These are phyloP conservation scores for Eutrema salsugineum DNA, from an alignment of 441 rosid genomes.

Conservation along the genomic window DNA sequence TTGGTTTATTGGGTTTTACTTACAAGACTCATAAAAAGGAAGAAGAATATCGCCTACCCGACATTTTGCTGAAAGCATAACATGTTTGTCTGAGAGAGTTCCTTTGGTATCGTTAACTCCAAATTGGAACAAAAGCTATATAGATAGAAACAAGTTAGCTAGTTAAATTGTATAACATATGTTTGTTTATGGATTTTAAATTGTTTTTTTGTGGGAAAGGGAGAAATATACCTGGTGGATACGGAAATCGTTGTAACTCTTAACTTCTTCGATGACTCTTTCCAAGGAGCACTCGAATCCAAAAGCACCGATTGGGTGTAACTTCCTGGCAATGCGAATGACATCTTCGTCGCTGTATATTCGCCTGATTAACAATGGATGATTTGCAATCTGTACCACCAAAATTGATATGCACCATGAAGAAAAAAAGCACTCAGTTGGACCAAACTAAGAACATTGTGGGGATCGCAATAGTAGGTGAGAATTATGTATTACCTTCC, in stretches of 20 bases:
- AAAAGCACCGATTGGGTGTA: slow-evolving; percentile 86
- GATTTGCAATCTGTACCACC: slow-evolving; percentile 83
- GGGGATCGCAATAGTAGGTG: not conserved
- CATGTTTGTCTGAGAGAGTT: slow-evolving; percentile 78
- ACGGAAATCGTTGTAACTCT: slow-evolving; percentile 79
- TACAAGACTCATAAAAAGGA: not conserved
- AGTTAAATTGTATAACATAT: not conserved
- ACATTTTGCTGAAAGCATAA: slow-evolving; percentile 94
- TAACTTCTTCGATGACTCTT: slow-evolving; percentile 81
- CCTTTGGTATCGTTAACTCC: slow-evolving; percentile 60
- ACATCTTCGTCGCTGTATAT: slow-evolving; percentile 83
- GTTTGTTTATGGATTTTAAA: not conserved
- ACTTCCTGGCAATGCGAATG: slow-evolving; percentile 59
- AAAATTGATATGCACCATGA: not conserved
- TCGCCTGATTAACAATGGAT: slow-evolving; percentile 89
- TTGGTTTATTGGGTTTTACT: not conserved
- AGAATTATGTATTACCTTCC: slow-evolving; percentile 64
- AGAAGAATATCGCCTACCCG: slow-evolving; percentile 44
- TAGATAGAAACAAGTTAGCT: slow-evolving; percentile 8
- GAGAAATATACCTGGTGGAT: slow-evolving; percentile 75
- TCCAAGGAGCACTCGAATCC: slow-evolving; percentile 86
- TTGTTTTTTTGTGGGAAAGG: not conserved
- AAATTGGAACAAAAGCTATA: slow-evolving; percentile 74
- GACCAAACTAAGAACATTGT: not conserved
- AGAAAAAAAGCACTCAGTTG: not conserved